Conservation (phyloP, 148 eudicot genomes). For the Rhododendron ferrugineum region DNA sequence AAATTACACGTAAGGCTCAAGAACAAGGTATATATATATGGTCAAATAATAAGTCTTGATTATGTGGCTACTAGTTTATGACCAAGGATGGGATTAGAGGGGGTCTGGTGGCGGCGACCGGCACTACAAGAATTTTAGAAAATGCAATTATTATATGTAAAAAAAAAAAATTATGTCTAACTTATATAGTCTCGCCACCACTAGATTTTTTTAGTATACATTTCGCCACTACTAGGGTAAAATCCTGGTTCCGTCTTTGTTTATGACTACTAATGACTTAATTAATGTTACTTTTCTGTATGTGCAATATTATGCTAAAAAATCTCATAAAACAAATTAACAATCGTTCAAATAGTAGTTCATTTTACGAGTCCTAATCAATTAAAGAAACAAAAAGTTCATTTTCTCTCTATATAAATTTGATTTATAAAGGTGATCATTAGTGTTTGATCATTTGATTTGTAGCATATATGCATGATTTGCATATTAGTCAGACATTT, state of each 20-base stretch:
- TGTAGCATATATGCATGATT: neutral
- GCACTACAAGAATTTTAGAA: too few species aligned
- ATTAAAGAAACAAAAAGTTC: neutral
- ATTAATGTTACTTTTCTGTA: neutral
- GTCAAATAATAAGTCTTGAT: neutral
- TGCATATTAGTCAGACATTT: neutral
- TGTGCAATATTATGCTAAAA: neutral
- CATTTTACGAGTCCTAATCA: neutral
- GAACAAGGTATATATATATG: neutral
- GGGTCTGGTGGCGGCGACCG: too few species aligned
- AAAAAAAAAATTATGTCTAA: too few species aligned
- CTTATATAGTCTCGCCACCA: too few species aligned
- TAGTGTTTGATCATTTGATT: neutral
- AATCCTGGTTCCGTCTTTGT: too few species aligned
- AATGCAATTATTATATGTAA: too few species aligned
- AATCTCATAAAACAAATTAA: neutral
- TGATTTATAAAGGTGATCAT: neutral
- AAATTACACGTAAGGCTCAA: neutral
- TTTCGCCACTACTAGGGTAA: too few species aligned
- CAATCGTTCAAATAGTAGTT: neutral
- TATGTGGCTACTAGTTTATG: neutral
- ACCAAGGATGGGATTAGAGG: too few species aligned
- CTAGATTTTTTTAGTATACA: too few species aligned
- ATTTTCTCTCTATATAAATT: neutral
- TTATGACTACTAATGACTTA: too few species aligned